Evolutionary conservation across 768 basidiomycete genomes (phyloP).

Genomic region (Collybia nuda): DNA sequence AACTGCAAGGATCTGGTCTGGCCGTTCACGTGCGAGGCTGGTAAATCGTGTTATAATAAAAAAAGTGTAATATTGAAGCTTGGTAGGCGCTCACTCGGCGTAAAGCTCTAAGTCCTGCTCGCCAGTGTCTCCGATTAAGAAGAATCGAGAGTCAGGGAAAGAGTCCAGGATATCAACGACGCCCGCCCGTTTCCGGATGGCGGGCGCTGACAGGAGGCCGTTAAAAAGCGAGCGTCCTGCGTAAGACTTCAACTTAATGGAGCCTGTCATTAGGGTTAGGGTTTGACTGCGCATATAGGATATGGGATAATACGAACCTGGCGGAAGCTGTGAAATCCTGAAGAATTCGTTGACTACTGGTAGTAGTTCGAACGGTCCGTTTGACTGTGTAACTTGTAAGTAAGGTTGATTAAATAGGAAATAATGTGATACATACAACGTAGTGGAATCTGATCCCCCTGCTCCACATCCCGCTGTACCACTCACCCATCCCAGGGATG

Average conservation of each 20-base stretch:
- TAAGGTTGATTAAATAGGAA: background rate
- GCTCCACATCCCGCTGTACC: slow-evolving; percentile 70
- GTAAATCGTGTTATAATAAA: background rate
- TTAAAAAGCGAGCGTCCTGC: slow-evolving; percentile 81
- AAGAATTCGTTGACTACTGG: slow-evolving; percentile 81
- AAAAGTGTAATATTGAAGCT: background rate
- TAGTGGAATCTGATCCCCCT: slow-evolving; percentile 83
- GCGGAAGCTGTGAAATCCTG: slow-evolving; percentile 63
- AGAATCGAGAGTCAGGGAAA: slow-evolving; percentile 73
- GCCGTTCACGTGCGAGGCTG: slow-evolving; percentile 66
- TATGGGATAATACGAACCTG: slow-evolving; percentile 35
- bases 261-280: slow-evolving; percentile 41
- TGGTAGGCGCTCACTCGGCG: slow-evolving; percentile 43
- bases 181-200: slow-evolving; percentile 78
- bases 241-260: slow-evolving; percentile 82
- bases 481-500: slow-evolving; percentile 81
- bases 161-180: slow-evolving; percentile 76
- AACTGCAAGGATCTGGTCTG: slow-evolving; percentile 70
- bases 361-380: slow-evolving; percentile 83
- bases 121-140: slow-evolving; percentile 90
- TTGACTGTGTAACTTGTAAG: slow-evolving; percentile 47
- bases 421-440: slow-evolving; percentile 47
- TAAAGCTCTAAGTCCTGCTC: slow-evolving; percentile 97
- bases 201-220: slow-evolving; percentile 79
- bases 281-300: background rate